Evolutionary conservation across 108 stramenopile genomes (phyloP), one percentile per base, ranked within the genome.

Genomic region (Conticribra guillardii): DNA sequence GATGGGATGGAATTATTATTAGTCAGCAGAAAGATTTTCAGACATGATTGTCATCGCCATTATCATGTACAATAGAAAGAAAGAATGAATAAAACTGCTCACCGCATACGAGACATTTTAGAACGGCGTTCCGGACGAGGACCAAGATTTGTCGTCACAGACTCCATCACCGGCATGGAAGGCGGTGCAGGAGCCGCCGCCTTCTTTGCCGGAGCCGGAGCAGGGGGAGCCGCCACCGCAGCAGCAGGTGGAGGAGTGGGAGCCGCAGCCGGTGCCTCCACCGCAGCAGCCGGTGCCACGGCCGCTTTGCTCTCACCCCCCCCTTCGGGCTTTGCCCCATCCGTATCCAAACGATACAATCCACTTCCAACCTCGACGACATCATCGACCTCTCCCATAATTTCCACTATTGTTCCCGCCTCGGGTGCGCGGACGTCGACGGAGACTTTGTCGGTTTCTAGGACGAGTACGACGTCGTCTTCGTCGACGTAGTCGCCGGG

Each of bases 101-200:
- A 74, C 73, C 99, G 95, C 99, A 99, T 99, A 34, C 98, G 95
- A 46, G 89, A 94, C 97, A 99, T 98, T 89, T 99, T 99, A 30
- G 98, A 97, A 53, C 99, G 94, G 26, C 96, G 92, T 68, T 99
- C 98, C 5, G 87, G 82, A 57, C 98, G 96, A 51, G 76, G 61
- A 60, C 93, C 90, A 55, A 90, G 60, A 19, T 66, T 51, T 17
- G 81, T 54, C 17, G 84, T 67, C 9, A 80, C 52, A n/a, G 74
- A 59, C 29, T 85, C 82, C 21, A 89, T 69, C 1, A 51, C 56
- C 14, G 90, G 84, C 33, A 88, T 17, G 21, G 77, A 15, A 37
- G 88, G 57, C 22, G 86, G 22, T 3, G 89, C 44, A 9, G 87
- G 53, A 14, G 83, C 33, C n/a, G 80, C 67, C 5, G 87, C 67